Conservation (phyloP, 1,139 yeast genomes). For the Chernovozyma sophiae-reginae region DNA sequence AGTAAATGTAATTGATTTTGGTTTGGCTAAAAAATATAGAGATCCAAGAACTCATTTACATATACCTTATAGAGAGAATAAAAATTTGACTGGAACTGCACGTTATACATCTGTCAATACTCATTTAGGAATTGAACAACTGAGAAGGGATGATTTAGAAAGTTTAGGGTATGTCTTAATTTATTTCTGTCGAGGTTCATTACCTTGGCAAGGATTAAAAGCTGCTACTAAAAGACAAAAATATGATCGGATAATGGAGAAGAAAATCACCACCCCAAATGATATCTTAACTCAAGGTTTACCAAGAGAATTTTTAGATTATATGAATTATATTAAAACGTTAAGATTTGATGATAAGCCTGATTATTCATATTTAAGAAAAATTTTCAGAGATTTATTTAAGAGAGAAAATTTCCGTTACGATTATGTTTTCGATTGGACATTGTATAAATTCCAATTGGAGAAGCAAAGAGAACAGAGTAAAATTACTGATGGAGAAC, state of each 20-base stretch:
- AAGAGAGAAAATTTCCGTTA: conserved; percentile 85
- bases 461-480: conserved; percentile 57
- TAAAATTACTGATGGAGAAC: conserved; percentile 21
- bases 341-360: conserved; percentile 95
- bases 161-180: conserved; percentile 92
- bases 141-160: conserved; percentile 95
- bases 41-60: conserved; percentile 95
- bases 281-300: conserved; percentile 88
- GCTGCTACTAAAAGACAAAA: conserved; percentile 97
- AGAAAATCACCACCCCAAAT: conserved; percentile 89
- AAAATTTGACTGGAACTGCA: conserved; percentile 95
- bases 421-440: conserved; percentile 97
- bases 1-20: conserved; percentile 94
- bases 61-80: conserved; percentile 94
- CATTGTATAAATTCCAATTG: conserved; percentile 73
- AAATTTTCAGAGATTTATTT: conserved; percentile 84
- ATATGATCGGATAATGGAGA: conserved; percentile 94
- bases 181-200: conserved; percentile 89
- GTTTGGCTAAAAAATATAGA: conserved; percentile 91
- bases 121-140: conserved; percentile 94
- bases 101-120: conserved; percentile 95
- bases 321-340: conserved; percentile 83
- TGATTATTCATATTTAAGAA: conserved; percentile 85
- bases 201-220: conserved; percentile 98
- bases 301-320: conserved; percentile 86